phyloP scores from a whole-genome alignment of 129 eudicot genomes.

The Tagetes erecta region DNA sequence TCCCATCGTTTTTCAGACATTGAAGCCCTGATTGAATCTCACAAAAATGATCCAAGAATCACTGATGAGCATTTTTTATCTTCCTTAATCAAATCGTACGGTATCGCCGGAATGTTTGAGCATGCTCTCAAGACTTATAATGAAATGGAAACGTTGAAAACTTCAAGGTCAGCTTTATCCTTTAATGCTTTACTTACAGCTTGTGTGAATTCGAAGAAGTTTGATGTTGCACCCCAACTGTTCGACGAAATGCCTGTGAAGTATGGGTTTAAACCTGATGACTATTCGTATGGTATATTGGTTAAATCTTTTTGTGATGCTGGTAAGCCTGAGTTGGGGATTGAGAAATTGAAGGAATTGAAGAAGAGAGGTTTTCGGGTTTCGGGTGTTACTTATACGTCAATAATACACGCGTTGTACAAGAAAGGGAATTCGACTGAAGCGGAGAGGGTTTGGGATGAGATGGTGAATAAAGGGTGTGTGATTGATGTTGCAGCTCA shows the following conservation, averaged over 20 bases:
- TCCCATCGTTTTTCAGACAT: slow-evolving; percentile 68
- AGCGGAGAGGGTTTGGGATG: slow-evolving; percentile 71
- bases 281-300: slow-evolving; percentile 63
- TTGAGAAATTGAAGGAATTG: slow-evolving; percentile 64
- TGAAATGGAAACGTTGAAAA: slow-evolving; percentile 64
- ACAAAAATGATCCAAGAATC: slow-evolving; percentile 61
- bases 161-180: slow-evolving; percentile 67
- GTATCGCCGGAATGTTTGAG: slow-evolving; percentile 78
- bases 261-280: slow-evolving; percentile 50
- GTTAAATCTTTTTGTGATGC: slow-evolving; percentile 68
- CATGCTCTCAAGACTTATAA: slow-evolving; percentile 63
- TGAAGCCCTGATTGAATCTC: slow-evolving; percentile 70
- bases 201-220: slow-evolving; percentile 40
- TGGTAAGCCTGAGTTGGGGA: slow-evolving; percentile 58
- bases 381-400: slow-evolving; percentile 50
- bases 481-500: slow-evolving; percentile 60
- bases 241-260: slow-evolving; percentile 71
- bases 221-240: slow-evolving; percentile 46
- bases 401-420: slow-evolving; percentile 63
- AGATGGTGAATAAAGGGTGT: slow-evolving; percentile 67
- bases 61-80: slow-evolving; percentile 62
- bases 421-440: slow-evolving; percentile 57
- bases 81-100: slow-evolving; percentile 72
- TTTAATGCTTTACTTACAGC: slow-evolving; percentile 75
- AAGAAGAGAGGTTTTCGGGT: slow-evolving; percentile 53